Evolutionary conservation across 352 stramenopile species (phyloP), one percentile per base, ranked within the genome.

Genomic region (Globisporangium polare): DNA sequence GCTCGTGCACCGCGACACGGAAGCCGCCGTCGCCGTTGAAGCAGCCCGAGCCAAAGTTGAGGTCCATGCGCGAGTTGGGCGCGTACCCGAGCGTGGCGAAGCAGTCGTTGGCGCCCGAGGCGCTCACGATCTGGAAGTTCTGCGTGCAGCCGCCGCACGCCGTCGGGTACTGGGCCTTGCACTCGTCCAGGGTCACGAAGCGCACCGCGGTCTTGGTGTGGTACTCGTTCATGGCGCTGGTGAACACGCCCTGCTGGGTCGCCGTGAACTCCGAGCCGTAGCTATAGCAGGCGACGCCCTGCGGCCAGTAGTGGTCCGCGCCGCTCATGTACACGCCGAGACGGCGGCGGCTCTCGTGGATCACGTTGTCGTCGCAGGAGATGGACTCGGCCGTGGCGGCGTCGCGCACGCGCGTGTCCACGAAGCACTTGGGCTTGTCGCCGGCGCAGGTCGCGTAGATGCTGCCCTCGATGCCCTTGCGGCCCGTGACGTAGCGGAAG

Each of bases 61-160:
- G 66, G 27, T 76, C 62, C 73, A 80, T 78, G 42, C 63, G 63
- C 45, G 68, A 57, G 53, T 52, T 64, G 13, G 73, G 67, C 12
- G 68, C 71, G 58, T 78, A 83, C 13, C 74, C 74, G 39, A 83
- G 65, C 42, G 71, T 78, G 5, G 74, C 69, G 43, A 65, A 83
- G 60, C 74, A 83, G 60, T 75, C 66, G 51, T 63, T 69, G 4
- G 61, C 37, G 10, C 70, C 67, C 0, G 54, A 51, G 15, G 42
- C 37, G 63, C 63, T 75, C 20, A 71, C 67, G 54, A 83, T 78
- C 33, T 67, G 61, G 52, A 75, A 67, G 17, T 53, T 55, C 58
- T 80, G 69, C 10, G 59, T 78, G 55, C 74, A 83, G 39, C 68
- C 69, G 39, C 74, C 72, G 41, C 74, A 83, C 20, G 75, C 69